phyloP scores from a whole-genome alignment of 2,329 filamentous ascomycete genomes.

The Nemania abortiva region DNA sequence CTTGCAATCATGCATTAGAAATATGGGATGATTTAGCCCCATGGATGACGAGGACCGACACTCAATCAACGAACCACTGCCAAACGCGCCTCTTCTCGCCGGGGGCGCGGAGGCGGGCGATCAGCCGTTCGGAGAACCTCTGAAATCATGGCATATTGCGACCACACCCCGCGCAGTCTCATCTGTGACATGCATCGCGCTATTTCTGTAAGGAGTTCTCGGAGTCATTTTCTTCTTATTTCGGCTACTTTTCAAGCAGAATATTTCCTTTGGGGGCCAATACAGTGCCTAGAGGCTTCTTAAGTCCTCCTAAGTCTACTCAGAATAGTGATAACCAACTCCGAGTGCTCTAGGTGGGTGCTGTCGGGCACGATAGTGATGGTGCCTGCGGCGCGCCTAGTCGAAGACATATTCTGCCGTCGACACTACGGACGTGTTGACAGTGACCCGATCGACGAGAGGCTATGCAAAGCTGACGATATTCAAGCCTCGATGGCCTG shows the following conservation, averaged over 20 bases:
- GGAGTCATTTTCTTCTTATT: too few species aligned
- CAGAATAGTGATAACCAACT: too few species aligned
- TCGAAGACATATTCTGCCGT: constrained; percentile 21
- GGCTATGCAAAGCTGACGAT: constrained; percentile 34
- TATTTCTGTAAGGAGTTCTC: too few species aligned
- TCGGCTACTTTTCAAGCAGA: too few species aligned
- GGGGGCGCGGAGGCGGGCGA: too few species aligned
- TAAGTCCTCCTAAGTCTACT: too few species aligned
- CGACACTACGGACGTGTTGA: constrained; percentile 15
- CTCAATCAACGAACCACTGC: constrained; percentile 1
- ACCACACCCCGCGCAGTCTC: constrained; percentile 8
- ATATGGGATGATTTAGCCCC: neutral
- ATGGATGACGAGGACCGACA: constrained; percentile 16
- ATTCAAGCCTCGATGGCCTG: constrained; percentile 33
- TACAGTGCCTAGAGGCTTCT: too few species aligned
- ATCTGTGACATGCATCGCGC: constrained; percentile 1
- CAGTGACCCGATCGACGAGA: constrained; percentile 27
- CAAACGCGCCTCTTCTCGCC: constrained; percentile 15
- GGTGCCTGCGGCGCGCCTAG: constrained; percentile 7
- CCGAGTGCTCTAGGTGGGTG: too few species aligned
- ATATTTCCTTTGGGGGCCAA: too few species aligned
- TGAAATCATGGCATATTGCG: constrained; percentile 16
- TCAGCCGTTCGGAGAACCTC: too few species aligned
- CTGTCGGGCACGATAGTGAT: constrained; percentile 19
- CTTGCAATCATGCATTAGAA: neutral